These are phyloP conservation scores for Cryptococcus sp. DNA, from an alignment of 1,284 basidiomycete genomes.

Conservation along the genomic window DNA sequence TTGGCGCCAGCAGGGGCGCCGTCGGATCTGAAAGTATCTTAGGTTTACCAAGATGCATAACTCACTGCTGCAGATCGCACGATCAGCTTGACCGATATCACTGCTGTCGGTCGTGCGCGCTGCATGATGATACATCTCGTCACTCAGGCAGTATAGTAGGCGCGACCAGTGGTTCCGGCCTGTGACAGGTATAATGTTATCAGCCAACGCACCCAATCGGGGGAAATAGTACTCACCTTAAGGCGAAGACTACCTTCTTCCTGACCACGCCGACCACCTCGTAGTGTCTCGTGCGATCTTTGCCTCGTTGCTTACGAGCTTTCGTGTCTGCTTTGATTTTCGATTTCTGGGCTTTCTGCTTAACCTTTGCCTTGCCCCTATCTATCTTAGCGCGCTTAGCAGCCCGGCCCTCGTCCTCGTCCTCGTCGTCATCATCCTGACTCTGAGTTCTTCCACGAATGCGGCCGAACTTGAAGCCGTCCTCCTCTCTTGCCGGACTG, in stretches of 20 bases:
- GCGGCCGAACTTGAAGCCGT: conserved; percentile 3
- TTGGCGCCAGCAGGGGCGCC: background rate
- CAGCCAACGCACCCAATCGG: background rate
- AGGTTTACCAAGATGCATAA: background rate
- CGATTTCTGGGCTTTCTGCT: conserved; percentile 7
- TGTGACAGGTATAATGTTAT: conserved; percentile 10
- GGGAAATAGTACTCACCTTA: conserved; percentile 37
- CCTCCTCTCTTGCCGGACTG: conserved; percentile 26
- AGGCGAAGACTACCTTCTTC: conserved; percentile 52
- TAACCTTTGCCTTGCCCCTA: conserved; percentile 17
- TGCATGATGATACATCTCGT: background rate
- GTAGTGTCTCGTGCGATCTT: conserved; percentile 45
- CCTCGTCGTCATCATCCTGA: conserved; percentile 25
- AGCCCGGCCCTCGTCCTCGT: conserved; percentile 15
- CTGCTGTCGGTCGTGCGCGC: background rate
- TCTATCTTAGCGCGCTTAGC: conserved; percentile 9
- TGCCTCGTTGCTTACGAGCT: conserved; percentile 11
- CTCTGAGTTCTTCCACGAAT: conserved; percentile 1
- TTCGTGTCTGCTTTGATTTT: conserved; percentile 12
- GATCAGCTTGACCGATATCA: background rate
- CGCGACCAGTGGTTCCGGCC: conserved; percentile 52
- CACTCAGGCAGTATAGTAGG: conserved; percentile 47
- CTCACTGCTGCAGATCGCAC: background rate
- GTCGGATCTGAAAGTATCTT: background rate
- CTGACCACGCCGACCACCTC: conserved; percentile 51